Base-by-base conservation (phyloP, 2,329 filamentous ascomycete species). In the Sporothrix inflata region DNA sequence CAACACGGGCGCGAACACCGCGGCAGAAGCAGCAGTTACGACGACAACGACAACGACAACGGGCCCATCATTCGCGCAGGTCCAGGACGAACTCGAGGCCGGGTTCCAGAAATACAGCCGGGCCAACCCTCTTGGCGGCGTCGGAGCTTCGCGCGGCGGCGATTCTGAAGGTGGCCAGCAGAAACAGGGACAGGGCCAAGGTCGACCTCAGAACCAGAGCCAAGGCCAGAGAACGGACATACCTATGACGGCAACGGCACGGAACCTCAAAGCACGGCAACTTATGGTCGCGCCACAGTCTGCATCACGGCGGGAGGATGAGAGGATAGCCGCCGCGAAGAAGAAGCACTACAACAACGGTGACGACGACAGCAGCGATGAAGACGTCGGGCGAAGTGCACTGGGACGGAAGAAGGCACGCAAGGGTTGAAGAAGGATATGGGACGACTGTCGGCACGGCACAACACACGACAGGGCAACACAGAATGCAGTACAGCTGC, bases 331-430 rank as follows among this genome's bases (percentile, higher is more conserved):
- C 4, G 40, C 53, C 14, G 38, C 42, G 21, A 66, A 21, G 69
- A 57, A 42, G 7, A 27, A 67, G 16, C 40, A 61, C 2, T 34
- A 61, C 45, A 55, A 38, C 34, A 51, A 51, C 14, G 65, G 65
- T 12, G 73, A 42, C 53, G 74, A 68, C 63, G 73, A 61, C 38
- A 76, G 76, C 45, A 79, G 78, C 73, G 78, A 78, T 70, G 79
- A 81, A 21, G 79, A 81, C 70, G 68, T 76, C 14, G 80, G 79
- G 4, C 72, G 78, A 72, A 78, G 78, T 61, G 76, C 74, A 40
- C 69, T 80, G 40, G 79, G 79, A 8, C 74, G 75, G 16, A 77
- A 76, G 69, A 49, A 51, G 69, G 38, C 38, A 8, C 47, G 72
- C 21, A 66, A 63, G 30, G 67, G 72, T 0, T 75, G 71, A 74